A percentile compares a stretch with the other conserved stretches of the same genome.
Conservation (phyloP, 2,329 filamentous ascomycete species). For the Karstenula rhodostoma region DNA sequence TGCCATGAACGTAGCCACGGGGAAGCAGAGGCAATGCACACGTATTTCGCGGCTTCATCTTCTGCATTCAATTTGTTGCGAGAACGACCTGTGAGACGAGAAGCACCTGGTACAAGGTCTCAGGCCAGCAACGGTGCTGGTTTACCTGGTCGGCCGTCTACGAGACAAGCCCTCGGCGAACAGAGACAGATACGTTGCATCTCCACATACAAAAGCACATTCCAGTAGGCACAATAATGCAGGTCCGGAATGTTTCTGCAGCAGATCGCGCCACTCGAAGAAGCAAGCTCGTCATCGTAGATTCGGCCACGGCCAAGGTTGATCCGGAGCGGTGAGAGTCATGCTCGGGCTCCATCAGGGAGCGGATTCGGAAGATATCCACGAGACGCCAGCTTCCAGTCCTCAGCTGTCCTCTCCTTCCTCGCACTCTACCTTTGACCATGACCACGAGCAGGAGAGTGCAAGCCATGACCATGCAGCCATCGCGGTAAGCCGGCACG, state of each 20-base stretch:
- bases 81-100: neutral
- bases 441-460: conserved; percentile 2
- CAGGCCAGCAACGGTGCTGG: neutral
- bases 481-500: neutral
- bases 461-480: neutral
- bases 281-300: conserved; percentile 30
- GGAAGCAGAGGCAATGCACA: neutral
- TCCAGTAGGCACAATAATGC: neutral
- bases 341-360: conserved; percentile 18
- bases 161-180: conserved; percentile 11
- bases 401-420: neutral
- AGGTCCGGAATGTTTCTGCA: neutral
- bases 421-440: neutral
- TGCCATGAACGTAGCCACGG: neutral
- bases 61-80: neutral
- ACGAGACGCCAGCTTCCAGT: conserved; percentile 5
- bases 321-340: conserved; percentile 25
- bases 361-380: conserved; percentile 12
- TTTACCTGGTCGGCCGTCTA: conserved; percentile 5
- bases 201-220: neutral
- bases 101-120: neutral
- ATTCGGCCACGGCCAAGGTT: conserved; percentile 21
- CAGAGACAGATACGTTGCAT: conserved; percentile 5
- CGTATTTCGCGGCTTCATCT: neutral
- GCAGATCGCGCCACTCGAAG: conserved; percentile 27